These are phyloP conservation scores for Hemisphaericaspora xylofermentans DNA, from an alignment of 1,139 yeast genomes.

Conservation along the genomic window DNA sequence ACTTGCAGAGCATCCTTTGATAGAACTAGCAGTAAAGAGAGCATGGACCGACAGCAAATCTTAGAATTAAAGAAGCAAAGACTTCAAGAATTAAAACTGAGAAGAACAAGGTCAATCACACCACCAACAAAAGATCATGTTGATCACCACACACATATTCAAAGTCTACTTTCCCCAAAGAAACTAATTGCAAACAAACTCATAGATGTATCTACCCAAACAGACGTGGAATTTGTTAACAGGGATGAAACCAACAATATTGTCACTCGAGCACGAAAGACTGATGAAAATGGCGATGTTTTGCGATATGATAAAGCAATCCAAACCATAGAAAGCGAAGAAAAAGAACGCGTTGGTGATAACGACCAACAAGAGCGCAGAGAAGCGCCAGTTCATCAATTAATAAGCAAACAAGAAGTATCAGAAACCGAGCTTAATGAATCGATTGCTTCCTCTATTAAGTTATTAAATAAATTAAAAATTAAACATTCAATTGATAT, in stretches of 20 bases:
- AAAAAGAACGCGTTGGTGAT: slow-evolving; percentile 1
- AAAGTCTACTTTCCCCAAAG: too few relatives aligned
- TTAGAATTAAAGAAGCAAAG: slow-evolving; percentile 45
- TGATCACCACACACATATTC: not conserved
- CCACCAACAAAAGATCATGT: not conserved
- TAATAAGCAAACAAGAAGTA: slow-evolving; percentile 6
- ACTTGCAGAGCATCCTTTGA: too few relatives aligned
- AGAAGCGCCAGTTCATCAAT: slow-evolving; percentile 1
- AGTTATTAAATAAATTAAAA: slow-evolving; percentile 11
- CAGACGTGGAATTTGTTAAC: not conserved
- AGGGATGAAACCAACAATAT: too few relatives aligned
- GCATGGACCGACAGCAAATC: slow-evolving; percentile 40
- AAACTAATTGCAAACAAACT: slow-evolving; percentile 2
- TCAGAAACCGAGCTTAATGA: slow-evolving; percentile 8
- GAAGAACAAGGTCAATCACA: slow-evolving; percentile 17
- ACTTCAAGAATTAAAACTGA: slow-evolving; percentile 38
- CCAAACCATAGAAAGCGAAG: slow-evolving; percentile 17
- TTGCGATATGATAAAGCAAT: slow-evolving; percentile 31
- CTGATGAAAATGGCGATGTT: slow-evolving; percentile 14
- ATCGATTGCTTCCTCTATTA: slow-evolving; percentile 12
- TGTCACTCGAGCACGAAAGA: too few relatives aligned
- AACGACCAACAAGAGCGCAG: slow-evolving; percentile 9
- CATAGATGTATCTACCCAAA: slow-evolving; percentile 15
- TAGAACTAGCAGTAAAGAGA: too few relatives aligned
- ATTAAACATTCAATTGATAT: slow-evolving; percentile 11